Base-by-base conservation (phyloP, 1,139 yeast species). In the Wickerhamiella pararugosa region DNA sequence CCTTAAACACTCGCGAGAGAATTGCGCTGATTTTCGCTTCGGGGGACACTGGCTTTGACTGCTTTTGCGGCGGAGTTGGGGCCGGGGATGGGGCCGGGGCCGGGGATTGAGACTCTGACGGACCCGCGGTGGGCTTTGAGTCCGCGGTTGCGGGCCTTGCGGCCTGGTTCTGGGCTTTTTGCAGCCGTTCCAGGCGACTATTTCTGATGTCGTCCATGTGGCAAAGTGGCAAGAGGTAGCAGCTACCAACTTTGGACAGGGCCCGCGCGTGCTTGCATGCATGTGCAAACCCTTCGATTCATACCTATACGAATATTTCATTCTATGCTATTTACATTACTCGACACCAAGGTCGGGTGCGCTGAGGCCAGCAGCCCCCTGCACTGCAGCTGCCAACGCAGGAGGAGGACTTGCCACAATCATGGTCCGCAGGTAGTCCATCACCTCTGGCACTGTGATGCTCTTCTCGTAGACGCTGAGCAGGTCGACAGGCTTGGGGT, bases 401-500 rank as follows among this genome's bases (percentile, higher is more conserved):
- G 78, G 76, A 36, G 96, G 96, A 37, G 96, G 96, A 56, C 79
- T 74, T 53, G 82, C 72, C 43, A 94, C 90, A 59, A 86, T 78
- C 90, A 86, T 79, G 71, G 80, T 74, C 51, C 86, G 80, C 52
- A 87, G 72, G 55, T 78, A 68, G 56, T 84, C 94, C 59, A 84
- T 77, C 45, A 86, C 79, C 43, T 43, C 50, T 39, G 76, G 78
- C 57, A 77, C 79, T 41, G 92, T 87, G 49, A 87, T 75, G 40
- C 87, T 75, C 68, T 80, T 80, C 67, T 87, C 95, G 66, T 83
- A 87, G 55, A 90, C 78, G 38, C 79, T 79, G 60, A 90, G 71
- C 53, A 90, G 74, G 53, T 84, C 95, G 45, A 92, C 79, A 45
- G 97, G 98, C 63, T 81, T 81, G 48, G 98, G 97, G 63, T 87